Percentiles rank a stretch among this genome's conserved stretches.
These are phyloP conservation scores for Borovskyia barvae DNA, from an alignment of 208 protist genomes.

Conservation along the genomic window DNA sequence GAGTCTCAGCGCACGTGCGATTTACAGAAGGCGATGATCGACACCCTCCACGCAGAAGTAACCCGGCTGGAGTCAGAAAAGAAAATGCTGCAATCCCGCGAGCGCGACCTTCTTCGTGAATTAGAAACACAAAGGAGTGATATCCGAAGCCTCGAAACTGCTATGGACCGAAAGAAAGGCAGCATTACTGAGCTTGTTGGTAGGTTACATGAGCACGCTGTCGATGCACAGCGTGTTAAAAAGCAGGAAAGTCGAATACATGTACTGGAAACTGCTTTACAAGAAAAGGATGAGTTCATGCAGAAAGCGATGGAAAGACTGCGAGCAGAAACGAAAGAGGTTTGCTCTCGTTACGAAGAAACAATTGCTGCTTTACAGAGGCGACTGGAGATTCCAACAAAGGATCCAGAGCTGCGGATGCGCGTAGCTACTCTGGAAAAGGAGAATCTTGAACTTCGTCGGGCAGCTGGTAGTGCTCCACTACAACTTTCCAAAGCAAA, in stretches of 20 bases:
- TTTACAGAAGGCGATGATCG: slow-evolving; percentile 19
- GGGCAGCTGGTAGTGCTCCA: slow-evolving; percentile 1
- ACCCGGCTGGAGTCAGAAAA: slow-evolving; percentile 13
- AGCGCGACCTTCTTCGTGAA: not conserved
- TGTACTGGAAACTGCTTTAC: slow-evolving; percentile 52
- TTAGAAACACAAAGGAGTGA: slow-evolving; percentile 12
- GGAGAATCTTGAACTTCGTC: slow-evolving; percentile 25
- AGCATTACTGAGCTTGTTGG: slow-evolving; percentile 64
- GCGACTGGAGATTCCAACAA: slow-evolving; percentile 18
- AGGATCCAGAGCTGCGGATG: slow-evolving; percentile 7
- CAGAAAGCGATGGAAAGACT: slow-evolving; percentile 50
- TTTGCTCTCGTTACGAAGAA: slow-evolving; percentile 61
- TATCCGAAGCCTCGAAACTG: slow-evolving; percentile 17
- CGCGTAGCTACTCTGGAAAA: slow-evolving; percentile 20
- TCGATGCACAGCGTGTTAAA: slow-evolving; percentile 45
- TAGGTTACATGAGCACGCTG: slow-evolving; percentile 40
- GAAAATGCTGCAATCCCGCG: not conserved
- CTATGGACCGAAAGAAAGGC: slow-evolving; percentile 35
- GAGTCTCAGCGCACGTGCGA: slow-evolving; percentile 15
- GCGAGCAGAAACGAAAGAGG: slow-evolving; percentile 49
- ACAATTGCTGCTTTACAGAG: slow-evolving; percentile 40
- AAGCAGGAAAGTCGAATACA: slow-evolving; percentile 45
- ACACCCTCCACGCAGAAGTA: slow-evolving; percentile 16
- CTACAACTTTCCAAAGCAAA: not conserved
- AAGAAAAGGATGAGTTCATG: slow-evolving; percentile 66